Percentiles rank a stretch among this genome's conserved stretches.
Conservation (phyloP, 2,329 filamentous ascomycete species). For the Xylaria sp. region DNA sequence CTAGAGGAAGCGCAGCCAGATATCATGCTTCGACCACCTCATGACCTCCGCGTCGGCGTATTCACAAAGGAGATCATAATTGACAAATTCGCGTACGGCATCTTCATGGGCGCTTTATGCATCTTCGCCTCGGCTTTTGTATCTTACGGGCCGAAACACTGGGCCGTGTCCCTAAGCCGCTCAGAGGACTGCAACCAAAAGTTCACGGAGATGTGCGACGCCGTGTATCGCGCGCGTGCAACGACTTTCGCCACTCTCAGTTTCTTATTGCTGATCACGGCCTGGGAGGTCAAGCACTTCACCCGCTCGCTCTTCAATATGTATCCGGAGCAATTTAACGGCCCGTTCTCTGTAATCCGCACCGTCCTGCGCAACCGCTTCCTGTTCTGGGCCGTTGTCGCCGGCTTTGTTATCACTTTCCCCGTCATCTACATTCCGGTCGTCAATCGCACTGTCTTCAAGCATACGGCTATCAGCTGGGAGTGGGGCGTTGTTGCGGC, state of each 20-base stretch:
- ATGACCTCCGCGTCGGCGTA: slow-evolving; percentile 67
- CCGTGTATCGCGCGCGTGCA: slow-evolving; percentile 71
- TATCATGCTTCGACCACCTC: slow-evolving; percentile 73
- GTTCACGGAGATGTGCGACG: slow-evolving; percentile 61
- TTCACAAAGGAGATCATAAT: slow-evolving; percentile 72
- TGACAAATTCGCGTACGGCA: slow-evolving; percentile 74
- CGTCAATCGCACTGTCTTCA: slow-evolving; percentile 73
- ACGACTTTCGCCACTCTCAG: slow-evolving; percentile 76
- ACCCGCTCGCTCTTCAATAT: slow-evolving; percentile 75
- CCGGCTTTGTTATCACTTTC: slow-evolving; percentile 68
- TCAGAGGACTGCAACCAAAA: slow-evolving; percentile 65
- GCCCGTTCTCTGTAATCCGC: slow-evolving; percentile 58
- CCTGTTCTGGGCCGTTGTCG: slow-evolving; percentile 70
- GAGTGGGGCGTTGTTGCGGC: slow-evolving; percentile 77
- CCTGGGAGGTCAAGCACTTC: slow-evolving; percentile 80
- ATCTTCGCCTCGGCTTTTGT: slow-evolving; percentile 70
- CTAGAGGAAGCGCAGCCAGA: slow-evolving; percentile 76
- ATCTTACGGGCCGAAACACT: slow-evolving; percentile 55
- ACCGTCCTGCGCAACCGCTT: slow-evolving; percentile 77
- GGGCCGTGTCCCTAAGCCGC: slow-evolving; percentile 37
- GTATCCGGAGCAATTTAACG: slow-evolving; percentile 62
- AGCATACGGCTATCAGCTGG: slow-evolving; percentile 74
- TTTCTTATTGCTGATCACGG: slow-evolving; percentile 73
- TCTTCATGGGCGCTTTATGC: slow-evolving; percentile 70
- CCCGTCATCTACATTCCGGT: slow-evolving; percentile 74